Evolutionary conservation across 805 yeast species (phyloP), one percentile per base, ranked within the genome.

Genomic region (Middelhovenomyces tepae): DNA sequence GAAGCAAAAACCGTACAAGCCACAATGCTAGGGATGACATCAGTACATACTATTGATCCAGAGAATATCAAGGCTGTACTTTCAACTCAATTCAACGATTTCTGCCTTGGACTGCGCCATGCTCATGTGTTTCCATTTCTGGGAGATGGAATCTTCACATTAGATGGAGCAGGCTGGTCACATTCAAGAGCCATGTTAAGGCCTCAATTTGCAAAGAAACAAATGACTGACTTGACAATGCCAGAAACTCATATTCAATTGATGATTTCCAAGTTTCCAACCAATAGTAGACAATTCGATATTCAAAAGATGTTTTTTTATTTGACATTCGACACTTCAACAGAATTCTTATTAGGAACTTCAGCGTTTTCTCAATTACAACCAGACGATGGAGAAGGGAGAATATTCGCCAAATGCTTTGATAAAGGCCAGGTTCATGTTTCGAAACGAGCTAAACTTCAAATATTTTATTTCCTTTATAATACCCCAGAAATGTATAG

Each of bases 131-230:
- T 32, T 14, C 57, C 56, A 8, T 34, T 56, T 16, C 40, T 58
- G 9, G 62, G 62, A 4, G 40, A 45, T 19, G 62, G 63, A 2
- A 57, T 58, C 28, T 58, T 58, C 44, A 57, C 60, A 4, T 46
- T 51, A 15, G 49, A 49, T 23, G 58, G 59, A 18, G 45, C 43
- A 24, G 51, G 48, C 18, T 58, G 63, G 63, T 47, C 50, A 31
- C 61, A 58, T 34, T 51, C 60, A 11, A 44, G 63, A 8, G 48
- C 54, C 6, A 35, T 58, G 48, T 45, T 58, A 27, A 47, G 60
- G 19, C 63, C 63, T 5, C 59, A 55, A 40, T 58, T 58, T 41
- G 32, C 47, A 25, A 41, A 52, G 3, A 51, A 50, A 26, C 58
- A 56, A 42, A 50, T 57, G 15, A 39, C 50, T 11, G 52, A 52